Evolutionary conservation across 768 basidiomycete genomes (phyloP).

Genomic region (Rhodotorula taiwanensis): DNA sequence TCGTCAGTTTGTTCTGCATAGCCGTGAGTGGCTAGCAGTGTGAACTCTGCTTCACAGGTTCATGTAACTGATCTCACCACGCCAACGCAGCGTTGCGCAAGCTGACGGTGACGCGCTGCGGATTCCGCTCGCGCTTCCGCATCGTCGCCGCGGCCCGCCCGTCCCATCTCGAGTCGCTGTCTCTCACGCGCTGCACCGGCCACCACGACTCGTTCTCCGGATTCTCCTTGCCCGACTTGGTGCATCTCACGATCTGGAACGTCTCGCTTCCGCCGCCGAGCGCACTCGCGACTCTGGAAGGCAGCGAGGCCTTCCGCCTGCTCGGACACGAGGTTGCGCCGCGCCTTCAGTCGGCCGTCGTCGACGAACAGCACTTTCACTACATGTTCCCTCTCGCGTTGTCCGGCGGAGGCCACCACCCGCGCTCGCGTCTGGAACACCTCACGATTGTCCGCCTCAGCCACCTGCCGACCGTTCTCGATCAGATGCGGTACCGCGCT

Average conservation of each 20-base stretch:
- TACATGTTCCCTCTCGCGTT: constrained; percentile 6
- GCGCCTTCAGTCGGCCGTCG: background rate
- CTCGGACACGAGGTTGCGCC: background rate
- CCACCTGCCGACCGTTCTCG: constrained; percentile 3
- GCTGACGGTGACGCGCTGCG: constrained; percentile 11
- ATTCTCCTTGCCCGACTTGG: constrained; percentile 8
- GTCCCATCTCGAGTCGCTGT: constrained; percentile 4
- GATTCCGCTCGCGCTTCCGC: constrained; percentile 26
- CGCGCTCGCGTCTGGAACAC: background rate
- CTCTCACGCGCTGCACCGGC: constrained; percentile 11
- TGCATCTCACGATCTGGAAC: constrained; percentile 1
- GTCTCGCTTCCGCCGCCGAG: constrained; percentile 20
- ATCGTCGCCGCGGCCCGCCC: background rate
- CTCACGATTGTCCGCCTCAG: constrained; percentile 10
- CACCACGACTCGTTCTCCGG: constrained; percentile 24
- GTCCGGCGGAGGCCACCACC: background rate
- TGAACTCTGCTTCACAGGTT: no score
- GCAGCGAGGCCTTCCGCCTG: constrained; percentile 7
- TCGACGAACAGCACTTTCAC: constrained; percentile 20
- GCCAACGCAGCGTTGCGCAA: background rate
- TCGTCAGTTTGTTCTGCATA: constrained; percentile 6
- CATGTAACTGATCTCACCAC: no score
- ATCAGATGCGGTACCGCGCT: background rate
- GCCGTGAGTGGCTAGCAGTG: background rate
- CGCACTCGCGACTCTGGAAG: constrained; percentile 15